Percentiles rank a stretch among this genome's conserved stretches.
These are phyloP conservation scores for Leccinellum albellum DNA, from an alignment of 768 basidiomycete species.

Conservation along the genomic window DNA sequence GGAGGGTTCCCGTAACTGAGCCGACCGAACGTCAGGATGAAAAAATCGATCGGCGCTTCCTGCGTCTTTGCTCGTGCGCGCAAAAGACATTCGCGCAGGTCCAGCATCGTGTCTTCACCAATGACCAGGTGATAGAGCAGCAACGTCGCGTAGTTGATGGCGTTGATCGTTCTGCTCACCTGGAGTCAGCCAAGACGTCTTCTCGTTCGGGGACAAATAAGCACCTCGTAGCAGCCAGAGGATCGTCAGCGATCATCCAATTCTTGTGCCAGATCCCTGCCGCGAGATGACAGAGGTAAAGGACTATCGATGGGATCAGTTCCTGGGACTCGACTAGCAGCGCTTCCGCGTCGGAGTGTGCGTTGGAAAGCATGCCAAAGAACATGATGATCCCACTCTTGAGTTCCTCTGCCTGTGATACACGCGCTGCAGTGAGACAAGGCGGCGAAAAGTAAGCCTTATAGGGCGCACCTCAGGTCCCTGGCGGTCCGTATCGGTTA, in stretches of 20 bases:
- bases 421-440: constrained; percentile 1
- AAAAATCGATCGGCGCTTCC: constrained; percentile 63
- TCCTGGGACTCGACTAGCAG: constrained; percentile 45
- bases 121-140: constrained; percentile 66
- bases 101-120: constrained; percentile 41
- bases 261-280: constrained; percentile 67
- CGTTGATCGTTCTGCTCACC: constrained; percentile 44
- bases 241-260: constrained; percentile 36
- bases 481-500: constrained; percentile 40
- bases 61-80: constrained; percentile 51
- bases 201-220: not conserved
- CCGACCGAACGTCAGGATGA: constrained; percentile 73
- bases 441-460: not conserved
- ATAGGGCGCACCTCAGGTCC: constrained; percentile 38
- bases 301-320: constrained; percentile 63
- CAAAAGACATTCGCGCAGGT: constrained; percentile 58
- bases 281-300: constrained; percentile 49
- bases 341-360: constrained; percentile 36
- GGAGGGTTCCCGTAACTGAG: constrained; percentile 68
- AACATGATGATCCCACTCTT: constrained; percentile 38
- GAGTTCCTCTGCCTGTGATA: constrained; percentile 34
- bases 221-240: constrained; percentile 30
- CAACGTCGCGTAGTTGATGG: constrained; percentile 50
- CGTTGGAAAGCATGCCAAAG: constrained; percentile 37
- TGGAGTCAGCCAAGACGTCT: not conserved